Evolutionary conservation across 2,329 filamentous ascomycete species (phyloP).

Genomic region (Zasmidium citrigriseum): DNA sequence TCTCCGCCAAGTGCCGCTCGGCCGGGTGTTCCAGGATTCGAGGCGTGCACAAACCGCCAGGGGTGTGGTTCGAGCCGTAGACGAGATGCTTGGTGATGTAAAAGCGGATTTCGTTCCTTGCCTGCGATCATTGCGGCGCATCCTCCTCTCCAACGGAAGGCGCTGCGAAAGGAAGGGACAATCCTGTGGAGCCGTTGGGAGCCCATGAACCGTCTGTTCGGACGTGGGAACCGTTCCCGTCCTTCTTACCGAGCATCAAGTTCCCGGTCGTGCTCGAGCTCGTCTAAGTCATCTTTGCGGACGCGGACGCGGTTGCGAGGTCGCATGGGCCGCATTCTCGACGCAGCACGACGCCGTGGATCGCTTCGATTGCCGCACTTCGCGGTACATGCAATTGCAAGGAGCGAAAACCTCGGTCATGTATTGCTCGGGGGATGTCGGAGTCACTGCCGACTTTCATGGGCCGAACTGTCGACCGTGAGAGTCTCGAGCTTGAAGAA

Average conservation of each 20-base stretch:
- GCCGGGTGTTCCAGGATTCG: neutral
- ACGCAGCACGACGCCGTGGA: too few relatives aligned
- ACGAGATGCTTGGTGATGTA: neutral
- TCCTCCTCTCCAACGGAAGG: slow-evolving; percentile 1
- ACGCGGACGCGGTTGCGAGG: too few relatives aligned
- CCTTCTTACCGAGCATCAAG: neutral
- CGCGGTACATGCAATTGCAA: too few relatives aligned
- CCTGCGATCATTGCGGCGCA: neutral
- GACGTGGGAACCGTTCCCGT: neutral
- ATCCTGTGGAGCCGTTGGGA: slow-evolving; percentile 4
- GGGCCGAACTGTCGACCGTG: neutral
- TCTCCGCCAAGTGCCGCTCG: neutral
- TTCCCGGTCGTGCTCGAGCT: neutral
- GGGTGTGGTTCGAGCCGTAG: neutral
- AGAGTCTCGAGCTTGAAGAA: neutral
- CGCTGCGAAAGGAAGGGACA: neutral
- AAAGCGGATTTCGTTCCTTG: neutral
- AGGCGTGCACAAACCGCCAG: neutral
- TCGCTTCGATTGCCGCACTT: too few relatives aligned
- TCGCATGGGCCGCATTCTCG: too few relatives aligned
- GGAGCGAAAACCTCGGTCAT: too few relatives aligned
- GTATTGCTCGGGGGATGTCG: too few relatives aligned
- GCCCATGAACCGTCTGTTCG: neutral
- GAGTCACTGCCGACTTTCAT: too few relatives aligned
- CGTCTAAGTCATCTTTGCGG: too few relatives aligned